These are phyloP conservation scores for Pythium oligandrum DNA, from an alignment of 352 stramenopile species.

Conservation along the genomic window DNA sequence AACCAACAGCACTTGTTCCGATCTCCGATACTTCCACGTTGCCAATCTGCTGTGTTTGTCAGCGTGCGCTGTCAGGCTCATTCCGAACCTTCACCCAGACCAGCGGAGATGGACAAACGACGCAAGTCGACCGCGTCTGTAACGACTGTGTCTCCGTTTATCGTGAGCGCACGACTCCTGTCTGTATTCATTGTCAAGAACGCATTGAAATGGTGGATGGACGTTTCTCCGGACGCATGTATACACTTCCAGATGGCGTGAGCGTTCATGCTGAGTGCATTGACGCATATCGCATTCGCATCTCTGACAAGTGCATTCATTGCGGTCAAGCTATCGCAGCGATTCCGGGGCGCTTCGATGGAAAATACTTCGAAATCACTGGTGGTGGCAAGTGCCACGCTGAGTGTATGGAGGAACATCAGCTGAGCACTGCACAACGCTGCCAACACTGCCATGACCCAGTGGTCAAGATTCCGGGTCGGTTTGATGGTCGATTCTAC, in stretches of 20 bases:
- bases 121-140: slow-evolving; percentile 70
- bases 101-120: slow-evolving; percentile 4
- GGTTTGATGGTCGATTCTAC: slow-evolving; percentile 83
- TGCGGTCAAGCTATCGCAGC: slow-evolving; percentile 74
- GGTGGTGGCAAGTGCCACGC: slow-evolving; percentile 66
- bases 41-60: slow-evolving; percentile 32
- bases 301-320: slow-evolving; percentile 75
- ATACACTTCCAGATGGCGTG: slow-evolving; percentile 68
- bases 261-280: slow-evolving; percentile 82
- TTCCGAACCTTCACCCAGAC: slow-evolving; percentile 31
- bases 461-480: slow-evolving; percentile 62
- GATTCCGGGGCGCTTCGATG: slow-evolving; percentile 71
- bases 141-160: slow-evolving; percentile 75
- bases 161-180: slow-evolving; percentile 64
- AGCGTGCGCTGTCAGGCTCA: slow-evolving; percentile 21
- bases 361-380: slow-evolving; percentile 75
- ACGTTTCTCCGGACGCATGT: slow-evolving; percentile 76
- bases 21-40: slow-evolving; percentile 28
- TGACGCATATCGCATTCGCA: slow-evolving; percentile 80
- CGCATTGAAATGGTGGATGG: slow-evolving; percentile 73
- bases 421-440: slow-evolving; percentile 63
- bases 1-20: slow-evolving; percentile 23
- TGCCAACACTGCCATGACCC: slow-evolving; percentile 68
- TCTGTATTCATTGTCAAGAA: slow-evolving; percentile 70
- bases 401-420: slow-evolving; percentile 80